Base-by-base conservation (phyloP, 257 asterid genomes). In the Echium plantagineum region DNA sequence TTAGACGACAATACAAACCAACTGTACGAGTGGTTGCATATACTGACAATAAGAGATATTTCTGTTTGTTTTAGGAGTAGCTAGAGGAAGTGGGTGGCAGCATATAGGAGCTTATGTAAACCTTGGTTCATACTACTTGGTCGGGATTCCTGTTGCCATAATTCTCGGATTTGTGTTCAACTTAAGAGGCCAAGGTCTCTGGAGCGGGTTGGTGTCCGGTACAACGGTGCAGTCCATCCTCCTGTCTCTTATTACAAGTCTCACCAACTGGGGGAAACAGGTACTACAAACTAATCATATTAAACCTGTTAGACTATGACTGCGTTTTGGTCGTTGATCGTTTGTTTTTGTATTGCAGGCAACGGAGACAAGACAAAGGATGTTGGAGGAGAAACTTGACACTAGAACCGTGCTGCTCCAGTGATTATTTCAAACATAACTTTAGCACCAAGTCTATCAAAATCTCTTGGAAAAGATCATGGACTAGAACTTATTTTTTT, bases 61-160 rank as follows among this genome's bases (percentile, higher is more conserved):
- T 2, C 5, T 24, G 47, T 22, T 21, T 49, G 8, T 49, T 22
- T 28, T 17, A 79, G 94, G 89, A 21, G 82, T 82, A 46, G 85
- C 82, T 9, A 78, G 89, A 77, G 89, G 94, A 49, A 65, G 85
- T 7, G 89, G 94, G 21, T 80, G 89, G 87, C 87, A 82, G 68
- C 81, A 75, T 66, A 38, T 82, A 2, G 94, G 89, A 7, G 94
- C 89, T 6, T 84, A 79, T 15, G 82, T 85, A 38, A 82, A 85
- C 63, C 78, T 85, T 1, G 85, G 80, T 7, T 77, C 85, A 15
- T 85, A 63, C 59, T 82, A 82, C 66, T 55, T 84, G 0, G 79
- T 78, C 7, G 94, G 81, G 19, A 63, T 84, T 9, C 94, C 89
- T 0, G 61, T 65, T n/a, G 79, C 89, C 0, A 17, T 69, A 5